Evolutionary conservation across 1,284 basidiomycete genomes (phyloP).

Genomic region (Pulveroboletus ridleyi): DNA sequence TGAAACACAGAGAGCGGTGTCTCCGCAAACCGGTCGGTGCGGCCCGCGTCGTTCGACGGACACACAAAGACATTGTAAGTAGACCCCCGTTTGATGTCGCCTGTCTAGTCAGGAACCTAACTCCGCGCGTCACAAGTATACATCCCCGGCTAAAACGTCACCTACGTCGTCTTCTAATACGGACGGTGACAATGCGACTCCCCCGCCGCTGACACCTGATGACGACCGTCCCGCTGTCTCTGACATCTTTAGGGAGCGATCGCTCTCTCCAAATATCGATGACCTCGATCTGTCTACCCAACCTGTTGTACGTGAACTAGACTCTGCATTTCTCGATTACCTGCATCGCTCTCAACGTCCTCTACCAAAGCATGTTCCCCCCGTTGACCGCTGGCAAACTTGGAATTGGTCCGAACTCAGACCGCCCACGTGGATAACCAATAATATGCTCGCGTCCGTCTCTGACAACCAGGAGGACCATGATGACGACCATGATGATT

Average conservation of each 20-base stretch:
- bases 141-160: conserved; percentile 31
- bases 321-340: conserved; percentile 25
- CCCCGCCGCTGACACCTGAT: conserved; percentile 45
- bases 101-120: conserved; percentile 9
- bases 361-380: conserved; percentile 32
- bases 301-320: conserved; percentile 33
- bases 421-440: conserved; percentile 33
- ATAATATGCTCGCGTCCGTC: conserved; percentile 7
- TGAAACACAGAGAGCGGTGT: conserved; percentile 64
- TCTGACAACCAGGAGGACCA: conserved; percentile 29
- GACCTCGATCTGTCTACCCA: conserved; percentile 26
- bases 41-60: conserved; percentile 20
- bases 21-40: conserved; percentile 41
- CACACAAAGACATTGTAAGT: conserved; percentile 34
- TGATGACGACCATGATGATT: conserved; percentile 32
- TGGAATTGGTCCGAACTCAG: conserved; percentile 41
- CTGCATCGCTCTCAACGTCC: conserved; percentile 29
- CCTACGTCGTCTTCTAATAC: conserved; percentile 39
- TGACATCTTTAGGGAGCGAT: conserved; percentile 28
- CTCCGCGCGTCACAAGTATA: conserved; percentile 19
- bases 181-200: conserved; percentile 36
- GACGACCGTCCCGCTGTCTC: conserved; percentile 37
- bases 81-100: neutral
- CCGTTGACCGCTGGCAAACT: conserved; percentile 38
- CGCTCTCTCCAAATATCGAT: conserved; percentile 31